These are phyloP conservation scores for Angophora floribunda DNA, from an alignment of 345 rosid genomes.

Conservation along the genomic window DNA sequence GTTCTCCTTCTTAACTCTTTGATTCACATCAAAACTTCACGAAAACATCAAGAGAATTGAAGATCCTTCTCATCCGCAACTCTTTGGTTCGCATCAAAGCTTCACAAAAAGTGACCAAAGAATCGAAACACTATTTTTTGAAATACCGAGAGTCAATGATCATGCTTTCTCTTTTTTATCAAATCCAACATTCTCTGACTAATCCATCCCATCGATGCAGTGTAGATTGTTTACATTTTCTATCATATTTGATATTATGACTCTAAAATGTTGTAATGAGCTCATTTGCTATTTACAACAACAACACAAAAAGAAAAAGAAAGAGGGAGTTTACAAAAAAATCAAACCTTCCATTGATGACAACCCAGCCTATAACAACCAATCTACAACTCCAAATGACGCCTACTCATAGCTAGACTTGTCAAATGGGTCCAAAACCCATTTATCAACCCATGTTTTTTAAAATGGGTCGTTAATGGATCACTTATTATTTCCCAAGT, in stretches of 20 bases:
- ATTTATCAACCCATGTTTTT: too few relatives aligned
- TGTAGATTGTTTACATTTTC: background rate
- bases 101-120: background rate
- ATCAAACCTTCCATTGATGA: background rate
- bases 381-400: background rate
- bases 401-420: background rate
- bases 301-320: too few relatives aligned
- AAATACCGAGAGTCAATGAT: background rate
- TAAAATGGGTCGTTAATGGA: too few relatives aligned
- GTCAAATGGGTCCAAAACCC: background rate
- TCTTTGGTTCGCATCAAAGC: background rate
- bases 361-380: background rate
- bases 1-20: rapidly evolving
- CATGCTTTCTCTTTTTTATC: background rate
- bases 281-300: background rate
- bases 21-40: background rate
- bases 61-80: background rate
- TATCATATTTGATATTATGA: background rate
- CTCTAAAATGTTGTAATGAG: background rate
- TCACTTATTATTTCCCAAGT: too few relatives aligned
- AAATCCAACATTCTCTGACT: background rate
- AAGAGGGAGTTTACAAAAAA: background rate
- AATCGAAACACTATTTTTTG: background rate
- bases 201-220: background rate
- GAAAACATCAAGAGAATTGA: background rate